Percentiles rank a stretch among this genome's conserved stretches.
phyloP scores from a whole-genome alignment of 495 filamentous ascomycete genomes.

The Neurospora sublineolata region DNA sequence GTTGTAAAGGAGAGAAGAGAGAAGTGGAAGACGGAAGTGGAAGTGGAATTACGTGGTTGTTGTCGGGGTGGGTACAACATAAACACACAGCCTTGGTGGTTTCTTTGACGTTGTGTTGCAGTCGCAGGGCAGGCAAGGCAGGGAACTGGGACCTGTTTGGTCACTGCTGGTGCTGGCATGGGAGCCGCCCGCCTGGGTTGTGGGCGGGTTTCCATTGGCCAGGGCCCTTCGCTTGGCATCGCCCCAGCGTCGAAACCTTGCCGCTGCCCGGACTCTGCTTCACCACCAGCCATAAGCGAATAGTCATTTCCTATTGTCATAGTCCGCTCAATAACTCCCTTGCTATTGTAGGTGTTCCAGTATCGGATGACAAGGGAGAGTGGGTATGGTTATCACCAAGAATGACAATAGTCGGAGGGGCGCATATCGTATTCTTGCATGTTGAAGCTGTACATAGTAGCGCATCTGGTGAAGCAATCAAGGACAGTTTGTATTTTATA shows the following conservation, averaged over 20 bases:
- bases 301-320: neutral
- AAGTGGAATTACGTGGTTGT: neutral
- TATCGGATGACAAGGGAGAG: neutral
- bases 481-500: neutral
- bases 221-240: neutral
- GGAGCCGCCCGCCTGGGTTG: neutral
- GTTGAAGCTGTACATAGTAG: neutral
- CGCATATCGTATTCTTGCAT: neutral
- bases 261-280: neutral
- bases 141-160: neutral
- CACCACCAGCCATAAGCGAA: neutral
- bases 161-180: neutral
- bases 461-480: neutral
- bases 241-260: neutral
- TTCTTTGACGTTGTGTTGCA: neutral
- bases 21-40: neutral
- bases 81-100: neutral
- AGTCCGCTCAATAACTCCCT: neutral
- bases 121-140: neutral
- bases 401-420: neutral
- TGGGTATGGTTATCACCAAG: neutral
- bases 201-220: neutral
- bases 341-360: neutral
- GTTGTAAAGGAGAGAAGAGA: neutral
- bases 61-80: neutral